Evolutionary conservation across 768 basidiomycete genomes (phyloP).

Genomic region (Russula vinacea): DNA sequence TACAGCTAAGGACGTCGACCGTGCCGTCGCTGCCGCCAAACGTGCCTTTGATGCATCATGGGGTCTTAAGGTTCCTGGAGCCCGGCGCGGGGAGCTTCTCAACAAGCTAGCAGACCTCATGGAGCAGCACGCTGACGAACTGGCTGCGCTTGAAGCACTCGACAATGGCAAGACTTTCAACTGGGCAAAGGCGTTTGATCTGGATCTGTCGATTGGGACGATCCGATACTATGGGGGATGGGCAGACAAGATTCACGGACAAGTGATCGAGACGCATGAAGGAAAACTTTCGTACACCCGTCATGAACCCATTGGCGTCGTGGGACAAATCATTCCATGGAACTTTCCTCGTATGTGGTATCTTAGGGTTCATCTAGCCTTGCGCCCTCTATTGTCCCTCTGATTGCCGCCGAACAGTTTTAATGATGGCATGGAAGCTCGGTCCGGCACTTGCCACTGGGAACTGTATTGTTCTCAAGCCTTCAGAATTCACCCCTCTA

Average conservation of each 20-base stretch:
- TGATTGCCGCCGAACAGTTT: slow-evolving; percentile 36
- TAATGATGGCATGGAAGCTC: slow-evolving; percentile 60
- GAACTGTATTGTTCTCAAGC: slow-evolving; percentile 60
- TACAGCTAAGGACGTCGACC: slow-evolving; percentile 68
- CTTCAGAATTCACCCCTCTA: slow-evolving; percentile 61
- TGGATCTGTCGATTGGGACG: slow-evolving; percentile 45
- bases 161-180: slow-evolving; percentile 62
- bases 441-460: slow-evolving; percentile 64
- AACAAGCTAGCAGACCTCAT: slow-evolving; percentile 62
- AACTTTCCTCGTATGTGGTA: slow-evolving; percentile 49
- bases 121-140: slow-evolving; percentile 55
- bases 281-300: slow-evolving; percentile 55
- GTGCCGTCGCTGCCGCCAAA: slow-evolving; percentile 66
- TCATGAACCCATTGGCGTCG: slow-evolving; percentile 60
- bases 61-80: slow-evolving; percentile 62
- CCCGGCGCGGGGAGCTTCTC: slow-evolving; percentile 53
- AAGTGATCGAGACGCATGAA: slow-evolving; percentile 61
- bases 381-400: not conserved
- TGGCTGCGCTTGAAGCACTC: slow-evolving; percentile 71
- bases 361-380: not conserved
- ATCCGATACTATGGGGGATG: slow-evolving; percentile 88
- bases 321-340: slow-evolving; percentile 64
- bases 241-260: slow-evolving; percentile 81
- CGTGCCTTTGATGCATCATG: slow-evolving; percentile 62
- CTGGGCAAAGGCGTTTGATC: slow-evolving; percentile 49